Base-by-base conservation (phyloP, 2,329 filamentous ascomycete genomes). In the Cytospora paraplurivora region DNA sequence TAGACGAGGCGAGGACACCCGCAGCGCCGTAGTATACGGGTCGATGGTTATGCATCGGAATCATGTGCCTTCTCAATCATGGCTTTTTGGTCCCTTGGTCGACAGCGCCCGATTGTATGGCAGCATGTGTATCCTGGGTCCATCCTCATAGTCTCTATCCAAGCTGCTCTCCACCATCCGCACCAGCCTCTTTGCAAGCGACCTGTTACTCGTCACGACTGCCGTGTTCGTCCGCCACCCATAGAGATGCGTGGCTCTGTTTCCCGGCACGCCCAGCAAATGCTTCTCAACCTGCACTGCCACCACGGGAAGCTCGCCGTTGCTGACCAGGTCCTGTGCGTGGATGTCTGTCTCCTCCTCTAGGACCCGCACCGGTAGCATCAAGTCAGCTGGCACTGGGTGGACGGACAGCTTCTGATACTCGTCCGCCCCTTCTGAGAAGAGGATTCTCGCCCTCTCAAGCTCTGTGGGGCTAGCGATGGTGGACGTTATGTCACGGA, bases 401-500 rank as follows among this genome's bases (percentile, higher is more conserved):
- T 67, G 59, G 11, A 62, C 34, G 10, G 65, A 67, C 1, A 63
- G 21, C 10, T 50, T 50, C 56, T 67, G 65, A 10, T 62, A 56
- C 13, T 62, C 56, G 12, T 21, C 21, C 15, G n/a, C 32, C 8
- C 34, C 37, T 8, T 44, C 59, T 7, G 35, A n/a, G 5, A 91
- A 76, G 35, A 93, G 73, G 0, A 91, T 72, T 1, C 78, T 75
- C 3, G 87, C 86, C 32, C 90, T 80, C 19, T 74, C 75, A 68
- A 83, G 85, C 74, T 92, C 84, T 13, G 82, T 80, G 1, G 79
- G 76, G 1, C 86, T 89, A 0, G 85, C 87, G 65, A 91, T 88
- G 1, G 81, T 85, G 37, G 80, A 75, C 10, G 88, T 85, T 63
- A 91, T 89, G 59, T 87, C 82, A n/a, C 79, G 79, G 79, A 92